Evolutionary conservation across 1,284 basidiomycete genomes (phyloP).

Genomic region (Cryptococcus sp.): DNA sequence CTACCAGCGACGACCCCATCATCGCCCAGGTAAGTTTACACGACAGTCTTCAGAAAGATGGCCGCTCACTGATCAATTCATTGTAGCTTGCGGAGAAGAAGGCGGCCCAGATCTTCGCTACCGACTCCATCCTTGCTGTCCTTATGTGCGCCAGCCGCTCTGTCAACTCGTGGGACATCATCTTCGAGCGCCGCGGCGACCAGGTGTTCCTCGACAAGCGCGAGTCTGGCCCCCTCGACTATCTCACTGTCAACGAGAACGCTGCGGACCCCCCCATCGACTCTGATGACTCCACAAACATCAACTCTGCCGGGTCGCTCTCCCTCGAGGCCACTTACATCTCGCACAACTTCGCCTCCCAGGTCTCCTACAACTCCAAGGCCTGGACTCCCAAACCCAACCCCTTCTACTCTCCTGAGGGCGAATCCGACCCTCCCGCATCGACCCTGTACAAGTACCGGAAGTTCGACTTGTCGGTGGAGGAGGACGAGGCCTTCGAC

Average conservation of each 20-base stretch:
- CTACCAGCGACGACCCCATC: constrained; percentile 94
- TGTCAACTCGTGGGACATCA: constrained; percentile 98
- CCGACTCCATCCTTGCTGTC: constrained; percentile 91
- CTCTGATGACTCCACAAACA: constrained; percentile 63
- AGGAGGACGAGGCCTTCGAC: constrained; percentile 80
- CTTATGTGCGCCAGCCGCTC: constrained; percentile 95
- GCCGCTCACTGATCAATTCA: background rate
- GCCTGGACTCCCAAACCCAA: constrained; percentile 71
- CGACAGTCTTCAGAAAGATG: background rate
- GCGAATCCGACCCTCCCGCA: constrained; percentile 90
- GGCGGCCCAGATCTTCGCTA: constrained; percentile 83
- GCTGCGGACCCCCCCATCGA: constrained; percentile 93
- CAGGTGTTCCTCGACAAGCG: constrained; percentile 97
- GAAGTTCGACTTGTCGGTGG: constrained; percentile 88
- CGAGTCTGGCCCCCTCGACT: constrained; percentile 94
- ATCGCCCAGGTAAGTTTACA: constrained; percentile 68
- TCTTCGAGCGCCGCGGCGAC: constrained; percentile 88
- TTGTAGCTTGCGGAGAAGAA: constrained; percentile 70
- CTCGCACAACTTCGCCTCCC: constrained; percentile 92
- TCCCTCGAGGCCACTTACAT: constrained; percentile 98
- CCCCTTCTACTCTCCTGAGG: constrained; percentile 88
- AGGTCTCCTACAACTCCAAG: constrained; percentile 66
- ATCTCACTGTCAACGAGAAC: constrained; percentile 98
- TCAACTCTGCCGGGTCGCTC: constrained; percentile 91
- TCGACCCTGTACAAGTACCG: constrained; percentile 96